Evolutionary conservation across 2,329 filamentous ascomycete genomes (phyloP), one percentile per base, ranked within the genome.

Genomic region (Decorospora gaudefroyi): DNA sequence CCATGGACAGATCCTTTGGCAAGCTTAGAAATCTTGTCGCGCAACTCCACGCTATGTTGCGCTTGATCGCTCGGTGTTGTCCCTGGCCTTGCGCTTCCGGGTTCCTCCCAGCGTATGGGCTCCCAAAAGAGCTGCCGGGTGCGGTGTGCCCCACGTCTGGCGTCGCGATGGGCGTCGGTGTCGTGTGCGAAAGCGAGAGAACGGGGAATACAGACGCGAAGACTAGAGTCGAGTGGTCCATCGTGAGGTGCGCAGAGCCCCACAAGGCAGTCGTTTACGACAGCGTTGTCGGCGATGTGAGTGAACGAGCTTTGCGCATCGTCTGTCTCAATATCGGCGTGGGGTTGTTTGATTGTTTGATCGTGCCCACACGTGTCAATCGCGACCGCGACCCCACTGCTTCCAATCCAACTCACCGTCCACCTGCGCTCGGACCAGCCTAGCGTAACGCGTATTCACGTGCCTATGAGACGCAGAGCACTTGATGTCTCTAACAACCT

Each of bases 131-230:
- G 30, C 58, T 40, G 1, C 67, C 71, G 6, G 70, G 69, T 31
- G 61, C 70, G 6, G 65, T 58, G 27, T 73, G 60, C n/a, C 70
- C 73, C 15, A 75, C 60, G 34, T 71, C 67, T 28, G 74, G 74
- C 12, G 73, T 76, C 25, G 73, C 67, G 34, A 75, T 50, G 37
- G 54, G 74, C 8, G 74, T 76, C 18, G 74, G 73, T 4, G 69
- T 71, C 4, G 72, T 74, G 48, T 72, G 72, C 12, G 68, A 64
- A 30, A 68, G 60, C 35, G 67, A 67, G 17, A 70, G 66, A 8
- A 68, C 58, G 11, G 74, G 71, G 51, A 78, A 78, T 46, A 78
- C 67, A 23, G 75, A 74, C 25, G 65, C 62, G 64, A 77, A 74
- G 52, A 73, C 58, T 31, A 64, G 59, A 35, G 55, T 64, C 26